phyloP scores from a whole-genome alignment of 2,329 filamentous ascomycete species.

The Cordyceps cicadae region DNA sequence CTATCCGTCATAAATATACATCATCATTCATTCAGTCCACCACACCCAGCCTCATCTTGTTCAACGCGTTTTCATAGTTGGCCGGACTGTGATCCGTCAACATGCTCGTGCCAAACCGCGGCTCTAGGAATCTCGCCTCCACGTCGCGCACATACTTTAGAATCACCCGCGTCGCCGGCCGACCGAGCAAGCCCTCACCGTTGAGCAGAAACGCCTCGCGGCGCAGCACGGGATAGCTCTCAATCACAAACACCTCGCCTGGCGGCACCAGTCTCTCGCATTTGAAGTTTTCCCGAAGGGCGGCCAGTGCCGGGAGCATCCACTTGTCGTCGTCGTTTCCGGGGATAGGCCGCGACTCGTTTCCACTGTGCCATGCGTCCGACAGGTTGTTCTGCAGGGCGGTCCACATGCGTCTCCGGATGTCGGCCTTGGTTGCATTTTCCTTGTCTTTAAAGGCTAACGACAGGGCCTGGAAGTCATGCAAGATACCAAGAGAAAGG shows the following conservation, averaged over 20 bases:
- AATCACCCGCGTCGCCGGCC: conserved; percentile 59
- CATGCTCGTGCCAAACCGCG: conserved; percentile 65
- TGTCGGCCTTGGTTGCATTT: conserved; percentile 56
- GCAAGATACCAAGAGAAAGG: conserved; percentile 63
- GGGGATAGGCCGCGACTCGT: conserved; percentile 18
- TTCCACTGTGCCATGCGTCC: conserved; percentile 49
- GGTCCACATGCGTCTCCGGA: conserved; percentile 58
- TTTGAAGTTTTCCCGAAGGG: conserved; percentile 58
- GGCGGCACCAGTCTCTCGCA: conserved; percentile 64
- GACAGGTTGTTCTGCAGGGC: conserved; percentile 53
- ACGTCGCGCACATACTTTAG: conserved; percentile 65
- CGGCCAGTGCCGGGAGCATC: conserved; percentile 60
- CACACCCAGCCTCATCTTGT: conserved; percentile 47
- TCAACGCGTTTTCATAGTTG: conserved; percentile 62
- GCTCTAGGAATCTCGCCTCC: conserved; percentile 59
- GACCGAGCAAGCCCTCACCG: conserved; percentile 44
- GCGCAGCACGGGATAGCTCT: conserved; percentile 58
- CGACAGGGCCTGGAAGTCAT: conserved; percentile 66
- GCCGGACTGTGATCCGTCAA: conserved; percentile 68
- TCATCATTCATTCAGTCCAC: conserved; percentile 21
- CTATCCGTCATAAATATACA: conserved; percentile 4
- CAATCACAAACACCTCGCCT: conserved; percentile 66
- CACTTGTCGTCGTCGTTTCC: conserved; percentile 56
- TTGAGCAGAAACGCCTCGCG: conserved; percentile 52
- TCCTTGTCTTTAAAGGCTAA: conserved; percentile 66